Base-by-base conservation (phyloP, 2,329 filamentous ascomycete species). In the Phialocephala sp. region DNA sequence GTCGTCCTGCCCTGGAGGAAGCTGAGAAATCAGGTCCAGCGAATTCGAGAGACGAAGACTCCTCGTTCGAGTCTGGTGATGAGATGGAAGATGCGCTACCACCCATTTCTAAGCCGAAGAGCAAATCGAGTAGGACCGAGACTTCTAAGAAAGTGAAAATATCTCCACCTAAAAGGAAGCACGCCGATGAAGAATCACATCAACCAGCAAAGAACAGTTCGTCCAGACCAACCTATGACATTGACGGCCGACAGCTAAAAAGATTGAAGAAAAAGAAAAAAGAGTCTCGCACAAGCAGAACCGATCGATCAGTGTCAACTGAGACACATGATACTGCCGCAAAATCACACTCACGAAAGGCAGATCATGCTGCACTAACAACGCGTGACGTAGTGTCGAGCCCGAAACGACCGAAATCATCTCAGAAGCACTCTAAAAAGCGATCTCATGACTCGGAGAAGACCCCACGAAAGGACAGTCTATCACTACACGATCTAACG, bases 131-230 rank as follows among this genome's bases (percentile, higher is more conserved):
- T 22, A 54, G 4, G 6, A 6, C 14, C 32, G 60, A 66, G 15
- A 63, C 60, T 39, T 59, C 66, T 3, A 62, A 64, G 32, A 63
- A 55, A 39, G 24, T 8, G 43, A 63, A 45, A 62, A 45, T 20
- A 32, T 4, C 37, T 41, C 37, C 65, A 68, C 18, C 57, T 63
- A 60, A 74, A 60, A 71, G 73, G 54, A 73, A 74, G 61, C 69
- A 72, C 35, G 65, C 60, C 11, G 68, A 70, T 32, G 69, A 60
- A n/a, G n/a, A n/a, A n/a, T n/a, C n/a, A 56, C 69, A 69, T 14
- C 69, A 66, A 60, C 67, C 64, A 69, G 62, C 59, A 66, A 72
- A 71, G 62, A 66, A 66, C 66, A 74, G 72, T 74, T 74, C 69
- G 72, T 75, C 68, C 36, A 69, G 39, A 62, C 66, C 27, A 58